Percentiles rank a stretch among this genome's conserved stretches.
Conservation (phyloP, 371 early-diverging fungal species). For the Rhizopus delemar region DNA sequence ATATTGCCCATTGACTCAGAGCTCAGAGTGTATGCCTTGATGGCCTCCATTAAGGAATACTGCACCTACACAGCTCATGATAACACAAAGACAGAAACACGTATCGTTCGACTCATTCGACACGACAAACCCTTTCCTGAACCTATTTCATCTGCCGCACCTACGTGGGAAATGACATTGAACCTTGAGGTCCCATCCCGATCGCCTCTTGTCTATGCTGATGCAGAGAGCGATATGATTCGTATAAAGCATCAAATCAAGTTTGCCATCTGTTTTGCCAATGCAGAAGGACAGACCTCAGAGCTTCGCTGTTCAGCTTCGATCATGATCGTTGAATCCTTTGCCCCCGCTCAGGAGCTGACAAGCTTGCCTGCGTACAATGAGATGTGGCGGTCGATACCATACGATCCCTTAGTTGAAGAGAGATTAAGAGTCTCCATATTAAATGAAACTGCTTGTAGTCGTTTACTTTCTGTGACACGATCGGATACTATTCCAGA, state of each 20-base stretch:
- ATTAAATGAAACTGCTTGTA: not conserved
- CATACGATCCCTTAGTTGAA: constrained; percentile 13
- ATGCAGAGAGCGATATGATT: constrained; percentile 26
- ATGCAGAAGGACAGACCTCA: constrained; percentile 28
- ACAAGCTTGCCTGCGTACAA: constrained; percentile 25
- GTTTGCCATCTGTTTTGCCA: constrained; percentile 17
- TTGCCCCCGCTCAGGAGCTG: constrained; percentile 19
- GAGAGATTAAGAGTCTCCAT: constrained; percentile 6
- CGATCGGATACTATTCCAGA: not conserved
- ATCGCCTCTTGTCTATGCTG: constrained; percentile 18
- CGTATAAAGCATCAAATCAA: constrained; percentile 25
- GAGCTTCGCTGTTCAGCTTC: constrained; percentile 26
- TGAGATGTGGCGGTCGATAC: constrained; percentile 22
- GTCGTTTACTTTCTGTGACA: not conserved
- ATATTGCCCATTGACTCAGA: constrained; percentile 19
- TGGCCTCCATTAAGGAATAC: constrained; percentile 24
- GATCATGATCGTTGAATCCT: constrained; percentile 19
- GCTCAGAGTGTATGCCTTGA: constrained; percentile 14
- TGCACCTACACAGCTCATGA: constrained; percentile 21
- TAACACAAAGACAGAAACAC: constrained; percentile 17
- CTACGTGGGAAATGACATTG: constrained; percentile 20
- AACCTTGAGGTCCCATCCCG: constrained; percentile 16
- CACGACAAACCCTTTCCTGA: constrained; percentile 14
- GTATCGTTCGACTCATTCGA: constrained; percentile 18
- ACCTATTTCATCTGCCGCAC: not conserved